A percentile compares a stretch with the other conserved stretches of the same genome.
Evolutionary conservation across 805 yeast species (phyloP).

Genomic region (Starmerella floris): DNA sequence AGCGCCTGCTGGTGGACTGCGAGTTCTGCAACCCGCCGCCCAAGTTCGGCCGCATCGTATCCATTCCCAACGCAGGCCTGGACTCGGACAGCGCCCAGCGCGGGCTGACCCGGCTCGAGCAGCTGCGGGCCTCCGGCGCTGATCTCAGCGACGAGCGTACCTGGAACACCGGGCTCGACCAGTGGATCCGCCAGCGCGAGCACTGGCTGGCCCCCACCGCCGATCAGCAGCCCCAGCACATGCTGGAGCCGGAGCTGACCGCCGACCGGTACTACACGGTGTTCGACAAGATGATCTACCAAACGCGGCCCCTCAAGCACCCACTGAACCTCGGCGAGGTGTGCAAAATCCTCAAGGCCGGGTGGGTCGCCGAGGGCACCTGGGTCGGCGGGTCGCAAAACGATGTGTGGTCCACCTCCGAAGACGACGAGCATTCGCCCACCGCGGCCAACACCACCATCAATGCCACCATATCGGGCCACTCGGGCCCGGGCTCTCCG

Average conservation of each 20-base stretch:
- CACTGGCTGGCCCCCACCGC: conserved; percentile 41
- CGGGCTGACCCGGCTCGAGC: conserved; percentile 10
- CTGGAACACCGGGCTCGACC: conserved; percentile 40
- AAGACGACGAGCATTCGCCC: conserved; percentile 5
- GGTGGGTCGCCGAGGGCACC: conserved; percentile 69
- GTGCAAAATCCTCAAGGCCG: conserved; percentile 57
- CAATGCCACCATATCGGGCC: background rate
- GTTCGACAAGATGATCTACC: conserved; percentile 56
- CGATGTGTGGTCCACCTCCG: conserved; percentile 20
- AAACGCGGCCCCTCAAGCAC: conserved; percentile 50
- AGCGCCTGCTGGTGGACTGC: conserved; percentile 24
- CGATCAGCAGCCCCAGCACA: conserved; percentile 18
- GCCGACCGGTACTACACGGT: conserved; percentile 32
- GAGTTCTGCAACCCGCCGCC: conserved; percentile 25
- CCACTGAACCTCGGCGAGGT: conserved; percentile 67
- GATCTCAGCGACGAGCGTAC: conserved; percentile 28
- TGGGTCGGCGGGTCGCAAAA: conserved; percentile 35
- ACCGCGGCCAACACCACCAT: background rate
- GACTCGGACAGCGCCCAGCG: conserved; percentile 12
- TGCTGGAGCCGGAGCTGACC: conserved; percentile 23
- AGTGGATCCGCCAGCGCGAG: conserved; percentile 58
- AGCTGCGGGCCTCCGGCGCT: conserved; percentile 12
- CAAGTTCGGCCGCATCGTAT: conserved; percentile 15
- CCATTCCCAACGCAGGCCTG: conserved; percentile 16
- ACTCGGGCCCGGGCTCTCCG: background rate